Base-by-base conservation (phyloP, 2,329 filamentous ascomycete genomes). In the Pestalotiopsis sp. region DNA sequence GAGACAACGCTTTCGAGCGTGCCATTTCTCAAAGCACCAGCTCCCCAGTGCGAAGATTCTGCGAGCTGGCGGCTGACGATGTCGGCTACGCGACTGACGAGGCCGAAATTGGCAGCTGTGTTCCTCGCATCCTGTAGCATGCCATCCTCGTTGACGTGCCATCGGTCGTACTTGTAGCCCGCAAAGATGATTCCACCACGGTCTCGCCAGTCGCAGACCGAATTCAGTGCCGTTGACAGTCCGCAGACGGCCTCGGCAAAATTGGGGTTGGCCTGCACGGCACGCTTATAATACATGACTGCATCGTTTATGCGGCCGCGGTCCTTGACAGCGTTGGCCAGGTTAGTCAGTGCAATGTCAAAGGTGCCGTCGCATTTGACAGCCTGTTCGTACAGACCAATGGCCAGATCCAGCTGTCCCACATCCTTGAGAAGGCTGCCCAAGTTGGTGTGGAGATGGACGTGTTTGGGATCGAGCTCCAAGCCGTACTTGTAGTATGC, bases 241-340 rank as follows among this genome's bases (percentile, higher is more conserved):
- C 96, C 96, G 79, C 96, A 99, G 0, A 99, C 95, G 6, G 96
- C 96, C 81, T 99, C 96, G 1, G 96, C 94, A 81, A 99, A 99
- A 41, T 97, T 92, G 0, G 96, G 95, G 74, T 96, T 99, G n/a
- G 95, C 90, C 41, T 88, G 87, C 11, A 99, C 95, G 52, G 96
- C 96, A 72, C 95, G 90, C 75, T 90, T 93, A 82, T 99, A 99
- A 79, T 97, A 98, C 31, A 84, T 83, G 69, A 99, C 98, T 1
- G 96, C 96, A 77, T 99, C 96, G 68, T 90, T 92, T 73, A 98
- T 93, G 58, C 93, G 90, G 2, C 96, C 96, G 74, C 97, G 94
- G 78, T 99, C 96, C 80, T 99, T 99, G 73, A 99, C 95, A 9
- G 96, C 96, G 78, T 99, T 99, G 67, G 96, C 96, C 25, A 99